phyloP scores from a whole-genome alignment of 108 stramenopile species.

The Nannochloropsis oceanica region DNA sequence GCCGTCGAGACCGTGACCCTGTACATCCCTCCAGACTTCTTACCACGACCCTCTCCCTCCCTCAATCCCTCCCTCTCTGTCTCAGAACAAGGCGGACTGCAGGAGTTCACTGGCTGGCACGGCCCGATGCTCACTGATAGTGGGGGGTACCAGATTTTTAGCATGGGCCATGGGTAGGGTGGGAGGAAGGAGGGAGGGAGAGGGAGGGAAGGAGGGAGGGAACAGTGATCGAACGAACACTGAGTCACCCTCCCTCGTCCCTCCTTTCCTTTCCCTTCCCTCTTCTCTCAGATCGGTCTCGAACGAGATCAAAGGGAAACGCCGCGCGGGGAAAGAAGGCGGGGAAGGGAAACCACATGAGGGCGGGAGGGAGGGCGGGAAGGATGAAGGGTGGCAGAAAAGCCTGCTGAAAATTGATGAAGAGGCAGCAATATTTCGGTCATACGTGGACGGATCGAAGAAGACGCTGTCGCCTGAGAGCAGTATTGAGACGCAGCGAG shows the following conservation, averaged over 20 bases:
- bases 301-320: slow-evolving; percentile 33
- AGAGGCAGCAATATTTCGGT: slow-evolving; percentile 23
- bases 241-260: no score
- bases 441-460: slow-evolving; percentile 22
- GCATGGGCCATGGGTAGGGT: slow-evolving; percentile 39
- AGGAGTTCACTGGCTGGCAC: slow-evolving; percentile 29
- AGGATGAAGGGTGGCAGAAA: background rate
- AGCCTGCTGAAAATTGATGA: slow-evolving; percentile 29
- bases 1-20: no score
- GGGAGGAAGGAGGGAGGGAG: no score
- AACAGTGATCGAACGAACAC: no score
- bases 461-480: slow-evolving; percentile 28
- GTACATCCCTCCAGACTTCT: background rate
- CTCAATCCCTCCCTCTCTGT: background rate
- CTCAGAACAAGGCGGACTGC: slow-evolving; percentile 21
- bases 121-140: slow-evolving; percentile 40
- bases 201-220: no score
- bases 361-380: no score
- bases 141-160: slow-evolving; percentile 39
- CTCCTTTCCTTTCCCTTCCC: no score
- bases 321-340: slow-evolving; percentile 15
- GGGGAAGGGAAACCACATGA: no score
- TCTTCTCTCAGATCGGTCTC: no score
- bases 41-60: background rate
- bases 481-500: slow-evolving; percentile 19